These are phyloP conservation scores for Xylaria sp. DNA, from an alignment of 2,329 filamentous ascomycete species.

Conservation along the genomic window DNA sequence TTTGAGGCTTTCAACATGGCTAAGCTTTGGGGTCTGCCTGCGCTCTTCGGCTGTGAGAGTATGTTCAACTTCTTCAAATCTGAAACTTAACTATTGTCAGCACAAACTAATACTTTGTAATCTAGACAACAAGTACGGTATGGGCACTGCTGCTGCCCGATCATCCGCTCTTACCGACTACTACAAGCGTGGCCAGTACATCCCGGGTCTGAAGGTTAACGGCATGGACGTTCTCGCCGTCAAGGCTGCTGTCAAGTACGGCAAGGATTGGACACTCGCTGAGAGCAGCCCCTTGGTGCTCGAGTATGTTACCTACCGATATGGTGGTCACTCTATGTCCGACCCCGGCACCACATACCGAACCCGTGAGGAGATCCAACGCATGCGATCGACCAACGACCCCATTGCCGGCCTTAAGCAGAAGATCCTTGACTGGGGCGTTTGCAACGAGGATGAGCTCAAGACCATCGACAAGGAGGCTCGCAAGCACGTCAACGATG, in stretches of 20 bases:
- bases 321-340: slow-evolving; percentile 99
- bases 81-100: not conserved
- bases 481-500: slow-evolving; percentile 83
- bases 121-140: slow-evolving; percentile 99
- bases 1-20: slow-evolving; percentile 99
- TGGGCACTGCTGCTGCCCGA: slow-evolving; percentile 96
- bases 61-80: slow-evolving; percentile 56
- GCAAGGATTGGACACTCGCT: slow-evolving; percentile 83
- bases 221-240: slow-evolving; percentile 99
- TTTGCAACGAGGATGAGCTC: slow-evolving; percentile 92
- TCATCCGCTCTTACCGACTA: slow-evolving; percentile 97
- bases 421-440: slow-evolving; percentile 95
- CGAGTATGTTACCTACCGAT: slow-evolving; percentile 99
- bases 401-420: slow-evolving; percentile 98
- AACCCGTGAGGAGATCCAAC: slow-evolving; percentile 98
- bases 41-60: slow-evolving; percentile 99
- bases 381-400: slow-evolving; percentile 99
- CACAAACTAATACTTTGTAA: slow-evolving; percentile 44
- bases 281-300: slow-evolving; percentile 95
- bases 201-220: slow-evolving; percentile 98
- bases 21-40: slow-evolving; percentile 96
- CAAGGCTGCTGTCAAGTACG: slow-evolving; percentile 94
- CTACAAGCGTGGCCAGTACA: slow-evolving; percentile 99
- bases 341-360: slow-evolving; percentile 99
- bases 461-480: slow-evolving; percentile 97